Evolutionary conservation across 2,329 filamentous ascomycete genomes (phyloP).

Genomic region (Neophaeococcomyces mojaviensis): DNA sequence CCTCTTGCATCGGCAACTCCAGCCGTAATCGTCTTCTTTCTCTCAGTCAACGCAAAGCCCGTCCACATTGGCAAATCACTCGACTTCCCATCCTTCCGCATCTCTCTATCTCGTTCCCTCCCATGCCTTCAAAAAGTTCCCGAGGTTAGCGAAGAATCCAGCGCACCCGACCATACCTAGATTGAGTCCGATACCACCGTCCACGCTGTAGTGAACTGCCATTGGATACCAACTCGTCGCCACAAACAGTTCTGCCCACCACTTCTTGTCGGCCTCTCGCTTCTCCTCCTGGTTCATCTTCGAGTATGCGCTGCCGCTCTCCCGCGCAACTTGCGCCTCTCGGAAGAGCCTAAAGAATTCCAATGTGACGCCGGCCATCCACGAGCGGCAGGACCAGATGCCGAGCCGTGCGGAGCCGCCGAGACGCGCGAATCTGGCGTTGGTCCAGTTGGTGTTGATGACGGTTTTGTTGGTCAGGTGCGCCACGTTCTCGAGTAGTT

Average conservation of each 20-base stretch:
- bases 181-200: slow-evolving; percentile 56
- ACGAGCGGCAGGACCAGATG: slow-evolving; percentile 69
- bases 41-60: too few relatives aligned
- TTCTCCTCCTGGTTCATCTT: slow-evolving; percentile 13
- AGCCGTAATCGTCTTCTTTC: neutral
- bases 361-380: slow-evolving; percentile 68
- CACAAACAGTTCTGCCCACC: slow-evolving; percentile 25
- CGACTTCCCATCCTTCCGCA: neutral
- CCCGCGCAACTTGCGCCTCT: slow-evolving; percentile 26
- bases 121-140: slow-evolving; percentile 41
- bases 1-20: too few relatives aligned
- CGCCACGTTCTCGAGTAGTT: slow-evolving; percentile 74
- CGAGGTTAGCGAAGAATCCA: slow-evolving; percentile 45
- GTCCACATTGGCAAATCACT: too few relatives aligned
- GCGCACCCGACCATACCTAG: slow-evolving; percentile 48
- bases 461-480: slow-evolving; percentile 70
- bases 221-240: slow-evolving; percentile 60
- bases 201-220: slow-evolving; percentile 74
- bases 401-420: slow-evolving; percentile 55
- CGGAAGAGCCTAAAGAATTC: slow-evolving; percentile 63
- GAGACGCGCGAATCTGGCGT: slow-evolving; percentile 40
- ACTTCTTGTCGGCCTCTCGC: slow-evolving; percentile 24
- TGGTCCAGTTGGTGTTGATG: slow-evolving; percentile 40
- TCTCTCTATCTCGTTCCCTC: slow-evolving; percentile 26
- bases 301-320: slow-evolving; percentile 17